phyloP scores from a whole-genome alignment of 2,329 filamentous ascomycete genomes.

The Colletotrichum orbiculare region DNA sequence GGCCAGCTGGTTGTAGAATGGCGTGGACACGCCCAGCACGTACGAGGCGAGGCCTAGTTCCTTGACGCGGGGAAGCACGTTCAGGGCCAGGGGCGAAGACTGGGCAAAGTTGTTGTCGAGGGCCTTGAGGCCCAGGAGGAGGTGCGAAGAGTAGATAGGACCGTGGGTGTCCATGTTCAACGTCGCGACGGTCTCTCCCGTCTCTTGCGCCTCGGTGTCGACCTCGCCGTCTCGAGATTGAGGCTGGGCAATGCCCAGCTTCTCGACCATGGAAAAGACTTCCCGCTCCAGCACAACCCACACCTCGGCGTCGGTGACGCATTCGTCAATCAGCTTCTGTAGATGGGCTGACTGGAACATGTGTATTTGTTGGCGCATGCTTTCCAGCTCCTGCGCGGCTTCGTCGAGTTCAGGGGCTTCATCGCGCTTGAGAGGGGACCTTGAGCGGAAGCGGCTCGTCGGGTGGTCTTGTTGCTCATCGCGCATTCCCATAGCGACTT shows the following conservation, averaged over 20 bases:
- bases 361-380: conserved; percentile 45
- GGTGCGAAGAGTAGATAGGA: conserved; percentile 71
- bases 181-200: conserved; percentile 34
- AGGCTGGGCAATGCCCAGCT: conserved; percentile 61
- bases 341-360: conserved; percentile 62
- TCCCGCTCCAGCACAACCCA: conserved; percentile 75
- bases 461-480: conserved; percentile 38
- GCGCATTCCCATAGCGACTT: conserved; percentile 52
- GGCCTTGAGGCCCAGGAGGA: conserved; percentile 66
- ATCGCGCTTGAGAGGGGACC: conserved; percentile 12
- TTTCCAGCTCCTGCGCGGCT: conserved; percentile 52
- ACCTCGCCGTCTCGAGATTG: conserved; percentile 13
- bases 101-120: conserved; percentile 67
- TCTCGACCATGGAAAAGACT: conserved; percentile 70
- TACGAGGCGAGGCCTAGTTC: conserved; percentile 75
- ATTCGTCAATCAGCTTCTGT: conserved; percentile 62
- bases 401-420: conserved; percentile 35
- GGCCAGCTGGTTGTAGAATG: conserved; percentile 76
- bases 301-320: conserved; percentile 70
- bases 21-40: conserved; percentile 76
- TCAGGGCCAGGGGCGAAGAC: conserved; percentile 68
- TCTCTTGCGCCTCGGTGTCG: conserved; percentile 25
- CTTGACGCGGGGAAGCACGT: conserved; percentile 75
- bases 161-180: conserved; percentile 68
- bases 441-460: background rate